A percentile compares a stretch with the other conserved stretches of the same genome.
Conservation (phyloP, 495 filamentous ascomycete species). For the Penicillium longicatenatum region DNA sequence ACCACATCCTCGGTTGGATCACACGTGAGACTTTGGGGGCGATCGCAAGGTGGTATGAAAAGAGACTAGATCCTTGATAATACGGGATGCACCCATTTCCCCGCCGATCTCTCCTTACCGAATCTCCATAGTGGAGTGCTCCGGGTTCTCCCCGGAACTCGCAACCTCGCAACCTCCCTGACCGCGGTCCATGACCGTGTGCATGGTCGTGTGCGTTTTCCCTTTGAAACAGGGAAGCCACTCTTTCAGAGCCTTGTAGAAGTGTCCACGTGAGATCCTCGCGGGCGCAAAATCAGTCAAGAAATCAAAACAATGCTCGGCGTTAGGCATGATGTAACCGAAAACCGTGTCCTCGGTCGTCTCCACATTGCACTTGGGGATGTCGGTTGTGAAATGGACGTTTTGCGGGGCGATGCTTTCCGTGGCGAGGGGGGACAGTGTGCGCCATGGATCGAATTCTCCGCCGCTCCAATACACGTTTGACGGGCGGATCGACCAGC, state of each 20-base stretch:
- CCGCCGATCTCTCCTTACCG: slow-evolving; percentile 2
- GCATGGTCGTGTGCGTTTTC: not conserved
- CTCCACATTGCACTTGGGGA: slow-evolving; percentile 50
- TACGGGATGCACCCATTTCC: slow-evolving; percentile 1
- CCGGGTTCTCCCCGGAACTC: slow-evolving; percentile 8
- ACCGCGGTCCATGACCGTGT: slow-evolving; percentile 2
- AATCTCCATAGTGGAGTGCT: not conserved
- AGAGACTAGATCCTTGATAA: not conserved
- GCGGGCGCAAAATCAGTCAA: slow-evolving; percentile 29
- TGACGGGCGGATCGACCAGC: slow-evolving; percentile 60
- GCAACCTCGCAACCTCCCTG: not conserved
- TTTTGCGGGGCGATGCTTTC: slow-evolving; percentile 46
- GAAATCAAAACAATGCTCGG: slow-evolving; percentile 59
- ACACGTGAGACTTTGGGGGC: slow-evolving; percentile 4
- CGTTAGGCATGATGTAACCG: slow-evolving; percentile 50
- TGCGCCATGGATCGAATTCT: slow-evolving; percentile 62
- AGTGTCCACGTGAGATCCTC: slow-evolving; percentile 35
- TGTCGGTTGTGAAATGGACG: slow-evolving; percentile 36
- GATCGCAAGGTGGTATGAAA: slow-evolving; percentile 4
- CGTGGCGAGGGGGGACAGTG: slow-evolving; percentile 48
- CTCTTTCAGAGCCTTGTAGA: slow-evolving; percentile 42
- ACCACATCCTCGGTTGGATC: slow-evolving; percentile 19
- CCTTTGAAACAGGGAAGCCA: slow-evolving; percentile 51
- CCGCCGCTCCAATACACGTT: slow-evolving; percentile 58
- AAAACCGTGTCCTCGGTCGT: slow-evolving; percentile 45